Conservation (phyloP, 1,284 basidiomycete species). For the Austroboletus niveus region DNA sequence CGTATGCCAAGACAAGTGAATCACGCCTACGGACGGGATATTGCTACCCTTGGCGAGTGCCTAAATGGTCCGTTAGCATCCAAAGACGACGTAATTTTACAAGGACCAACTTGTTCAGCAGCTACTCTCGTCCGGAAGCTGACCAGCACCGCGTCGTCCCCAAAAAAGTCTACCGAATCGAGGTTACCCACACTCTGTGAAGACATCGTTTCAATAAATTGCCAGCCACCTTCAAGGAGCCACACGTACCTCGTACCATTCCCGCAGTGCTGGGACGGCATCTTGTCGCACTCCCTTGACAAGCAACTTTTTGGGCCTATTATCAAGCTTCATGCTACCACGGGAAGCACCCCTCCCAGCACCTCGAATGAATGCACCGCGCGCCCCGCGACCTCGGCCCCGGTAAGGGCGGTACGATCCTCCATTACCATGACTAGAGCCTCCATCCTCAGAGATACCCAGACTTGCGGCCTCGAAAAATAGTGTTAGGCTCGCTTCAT, state of each 20-base stretch:
- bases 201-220: constrained; percentile 8
- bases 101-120: constrained; percentile 66
- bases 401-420: constrained; percentile 64
- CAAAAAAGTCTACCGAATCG: constrained; percentile 55
- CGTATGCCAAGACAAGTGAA: constrained; percentile 66
- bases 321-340: constrained; percentile 84
- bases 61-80: constrained; percentile 35
- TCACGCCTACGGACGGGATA: constrained; percentile 61
- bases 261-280: constrained; percentile 59
- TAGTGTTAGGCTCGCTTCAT: background rate
- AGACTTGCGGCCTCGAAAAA: constrained; percentile 66
- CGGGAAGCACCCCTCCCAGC: constrained; percentile 63
- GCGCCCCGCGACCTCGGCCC: constrained; percentile 66
- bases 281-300: constrained; percentile 66
- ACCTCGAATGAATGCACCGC: constrained; percentile 59
- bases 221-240: background rate
- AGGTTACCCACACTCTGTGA: constrained; percentile 64
- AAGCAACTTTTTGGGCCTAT: constrained; percentile 80
- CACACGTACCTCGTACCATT: constrained; percentile 77
- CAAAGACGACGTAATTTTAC: constrained; percentile 1
- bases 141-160: constrained; percentile 58
- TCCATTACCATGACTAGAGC: constrained; percentile 34
- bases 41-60: constrained; percentile 65
- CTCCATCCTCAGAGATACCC: constrained; percentile 58
- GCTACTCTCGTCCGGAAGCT: constrained; percentile 64